A percentile compares a stretch with the other conserved stretches of the same genome.
Evolutionary conservation across 805 yeast species (phyloP).

Genomic region (Metschnikowia matae): DNA sequence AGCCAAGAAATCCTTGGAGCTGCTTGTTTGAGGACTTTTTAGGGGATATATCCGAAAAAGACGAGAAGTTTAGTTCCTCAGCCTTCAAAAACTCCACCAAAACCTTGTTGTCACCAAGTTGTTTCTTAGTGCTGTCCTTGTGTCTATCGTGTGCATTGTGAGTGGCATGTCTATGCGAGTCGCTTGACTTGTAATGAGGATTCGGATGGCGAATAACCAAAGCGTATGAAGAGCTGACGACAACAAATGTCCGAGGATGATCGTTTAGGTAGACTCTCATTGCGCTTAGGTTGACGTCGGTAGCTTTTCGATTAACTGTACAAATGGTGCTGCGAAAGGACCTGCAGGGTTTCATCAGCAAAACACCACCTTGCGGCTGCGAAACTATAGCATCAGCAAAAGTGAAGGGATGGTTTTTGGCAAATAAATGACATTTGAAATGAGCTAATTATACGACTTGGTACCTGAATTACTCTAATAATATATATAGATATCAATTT

Average conservation of each 20-base stretch:
- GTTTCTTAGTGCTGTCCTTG: conserved; percentile 9
- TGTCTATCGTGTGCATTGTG: conserved; percentile 23
- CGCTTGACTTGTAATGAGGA: conserved; percentile 24
- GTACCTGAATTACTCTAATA: neutral
- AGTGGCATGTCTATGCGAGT: conserved; percentile 14
- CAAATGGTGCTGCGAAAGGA: conserved; percentile 2
- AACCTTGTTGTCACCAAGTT: conserved; percentile 29
- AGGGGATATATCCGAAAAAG: conserved; percentile 43
- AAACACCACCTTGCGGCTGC: neutral
- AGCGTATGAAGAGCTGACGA: conserved; percentile 56
- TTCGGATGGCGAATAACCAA: conserved; percentile 53
- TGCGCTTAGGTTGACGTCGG: neutral
- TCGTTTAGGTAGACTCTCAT: conserved; percentile 65
- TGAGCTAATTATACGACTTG: no score
- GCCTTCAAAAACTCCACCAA: conserved; percentile 52
- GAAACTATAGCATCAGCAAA: neutral
- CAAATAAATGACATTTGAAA: neutral
- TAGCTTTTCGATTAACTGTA: neutral
- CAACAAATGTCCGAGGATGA: conserved; percentile 64
- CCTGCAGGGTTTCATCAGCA: conserved; percentile 2
- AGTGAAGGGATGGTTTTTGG: neutral
- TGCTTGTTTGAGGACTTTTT: conserved; percentile 20
- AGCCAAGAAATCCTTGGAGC: conserved; percentile 59
- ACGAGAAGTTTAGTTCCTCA: conserved; percentile 32
- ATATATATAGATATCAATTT: neutral